These are phyloP conservation scores for Ceratocystis cacaofunesta DNA, from an alignment of 2,329 filamentous ascomycete species.

Conservation along the genomic window DNA sequence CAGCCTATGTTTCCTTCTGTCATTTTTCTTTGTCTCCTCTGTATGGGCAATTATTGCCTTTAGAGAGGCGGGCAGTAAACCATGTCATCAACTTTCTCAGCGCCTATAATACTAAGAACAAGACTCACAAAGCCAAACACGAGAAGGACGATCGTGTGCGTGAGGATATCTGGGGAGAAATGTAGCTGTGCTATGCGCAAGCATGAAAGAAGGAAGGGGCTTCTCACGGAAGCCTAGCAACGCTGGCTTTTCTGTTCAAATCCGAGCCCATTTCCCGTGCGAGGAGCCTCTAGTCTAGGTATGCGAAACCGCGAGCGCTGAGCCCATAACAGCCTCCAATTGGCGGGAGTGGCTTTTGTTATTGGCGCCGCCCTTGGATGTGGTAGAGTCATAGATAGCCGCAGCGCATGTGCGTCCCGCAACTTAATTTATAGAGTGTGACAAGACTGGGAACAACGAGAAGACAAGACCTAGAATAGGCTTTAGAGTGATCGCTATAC, in stretches of 20 bases:
- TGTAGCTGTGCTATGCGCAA: not conserved
- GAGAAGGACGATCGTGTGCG: conserved; percentile 26
- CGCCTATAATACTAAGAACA: conserved; percentile 24
- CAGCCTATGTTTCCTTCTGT: not conserved
- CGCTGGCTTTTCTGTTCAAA: conserved; percentile 35
- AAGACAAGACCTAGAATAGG: conserved; percentile 20
- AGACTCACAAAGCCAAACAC: conserved; percentile 27
- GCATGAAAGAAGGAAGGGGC: not conserved
- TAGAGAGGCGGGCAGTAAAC: not conserved
- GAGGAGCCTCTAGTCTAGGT: conserved; percentile 24
- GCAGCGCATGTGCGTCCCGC: conserved; percentile 25
- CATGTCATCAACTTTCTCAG: conserved; percentile 14
- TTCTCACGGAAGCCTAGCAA: conserved; percentile 28
- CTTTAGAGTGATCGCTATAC: conserved; percentile 27
- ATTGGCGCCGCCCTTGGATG: conserved; percentile 30
- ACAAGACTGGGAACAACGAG: conserved; percentile 20
- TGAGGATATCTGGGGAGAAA: conserved; percentile 23
- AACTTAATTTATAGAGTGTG: conserved; percentile 27
- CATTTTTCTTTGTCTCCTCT: not conserved
- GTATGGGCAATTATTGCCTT: no score
- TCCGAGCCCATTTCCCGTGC: conserved; percentile 36
- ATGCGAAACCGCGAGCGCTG: conserved; percentile 27
- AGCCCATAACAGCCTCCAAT: conserved; percentile 32
- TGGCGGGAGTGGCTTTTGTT: conserved; percentile 37
- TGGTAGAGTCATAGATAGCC: conserved; percentile 25